Base-by-base conservation (phyloP, 2,329 filamentous ascomycete species). In the Sordariomycetes sp. region DNA sequence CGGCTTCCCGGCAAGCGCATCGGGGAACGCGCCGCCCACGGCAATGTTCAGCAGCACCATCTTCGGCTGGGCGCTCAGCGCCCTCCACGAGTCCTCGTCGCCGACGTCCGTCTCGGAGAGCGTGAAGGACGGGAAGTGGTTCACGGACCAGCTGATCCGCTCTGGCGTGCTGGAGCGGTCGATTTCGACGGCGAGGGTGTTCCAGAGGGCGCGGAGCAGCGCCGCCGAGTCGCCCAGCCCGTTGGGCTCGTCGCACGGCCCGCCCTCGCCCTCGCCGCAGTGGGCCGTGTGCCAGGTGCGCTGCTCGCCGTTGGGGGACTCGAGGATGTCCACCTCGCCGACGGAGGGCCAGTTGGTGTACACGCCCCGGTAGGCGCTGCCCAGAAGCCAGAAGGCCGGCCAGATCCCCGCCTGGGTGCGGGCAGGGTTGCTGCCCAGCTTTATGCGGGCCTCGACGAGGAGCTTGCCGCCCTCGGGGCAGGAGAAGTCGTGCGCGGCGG, bases 381-480 rank as follows among this genome's bases (percentile, higher is more conserved):
- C 75, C 35, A 78, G 69, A 24, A 71, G 65, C 76, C 75, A 78
- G 61, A 78, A 77, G 0, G 75, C 76, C 0, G 72, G 73, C 76
- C 76, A 78, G 63, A 77, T 74, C 20, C 75, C 74, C 54, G 69
- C 62, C 60, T 73, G 69, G 4, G 62, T 55, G 10, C 56, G 24
- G 28, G 58, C 55, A 1, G 67, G 37, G 20, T 65, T 64, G 57
- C 25, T 58, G n/a, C 72, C 69, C 3, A 77, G 62, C 62, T 67
- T 70, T 60, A 78, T 67, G 12, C 62, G 62, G 5, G 71, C 68
- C 63, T 77, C 70, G 56, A 76, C 67, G 57, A 69, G 69, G 55
- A 77, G 60, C 57, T 67, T 69, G 34, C 68, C 63, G 53, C 71
- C 70, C 3, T 63, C 25, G 1, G 60, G 63, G 56, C 70, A 72